phyloP scores from a whole-genome alignment of 179 eudicot species.

The Spergularia azorica region DNA sequence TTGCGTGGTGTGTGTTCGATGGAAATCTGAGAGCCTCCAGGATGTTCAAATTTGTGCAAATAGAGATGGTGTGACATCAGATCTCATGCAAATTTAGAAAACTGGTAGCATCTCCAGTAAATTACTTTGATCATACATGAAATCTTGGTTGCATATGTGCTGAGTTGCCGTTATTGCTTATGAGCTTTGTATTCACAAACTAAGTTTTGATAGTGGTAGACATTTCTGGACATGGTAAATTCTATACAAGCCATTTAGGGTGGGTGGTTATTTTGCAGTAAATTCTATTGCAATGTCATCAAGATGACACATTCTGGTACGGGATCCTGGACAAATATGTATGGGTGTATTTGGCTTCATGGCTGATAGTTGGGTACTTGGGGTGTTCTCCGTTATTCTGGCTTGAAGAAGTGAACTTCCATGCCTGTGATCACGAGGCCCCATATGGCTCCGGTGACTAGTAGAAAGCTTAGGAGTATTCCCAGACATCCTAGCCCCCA shows the following conservation, averaged over 20 bases:
- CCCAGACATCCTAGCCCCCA: constrained; percentile 74
- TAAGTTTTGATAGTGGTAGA: background rate
- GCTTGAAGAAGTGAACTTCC: constrained; percentile 65
- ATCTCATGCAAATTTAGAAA: background rate
- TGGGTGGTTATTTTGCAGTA: constrained; percentile 1
- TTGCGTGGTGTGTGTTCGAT: constrained; percentile 12
- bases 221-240: background rate
- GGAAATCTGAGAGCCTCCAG: constrained; percentile 5
- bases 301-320: background rate
- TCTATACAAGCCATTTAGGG: background rate
- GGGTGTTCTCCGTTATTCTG: constrained; percentile 25
- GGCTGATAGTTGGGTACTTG: background rate
- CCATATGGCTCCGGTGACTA: constrained; percentile 74
- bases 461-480: constrained; percentile 52
- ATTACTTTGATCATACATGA: background rate
- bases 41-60: constrained; percentile 15
- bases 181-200: background rate
- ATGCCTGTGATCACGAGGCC: constrained; percentile 55
- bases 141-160: background rate
- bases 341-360: background rate
- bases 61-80: constrained; percentile 1
- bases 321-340: background rate
- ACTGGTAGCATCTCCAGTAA: background rate
- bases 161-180: background rate
- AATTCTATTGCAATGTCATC: background rate